Evolutionary conservation across 2,329 filamentous ascomycete genomes (phyloP), one percentile per base, ranked within the genome.

Genomic region (Colletotrichum noveboracense): DNA sequence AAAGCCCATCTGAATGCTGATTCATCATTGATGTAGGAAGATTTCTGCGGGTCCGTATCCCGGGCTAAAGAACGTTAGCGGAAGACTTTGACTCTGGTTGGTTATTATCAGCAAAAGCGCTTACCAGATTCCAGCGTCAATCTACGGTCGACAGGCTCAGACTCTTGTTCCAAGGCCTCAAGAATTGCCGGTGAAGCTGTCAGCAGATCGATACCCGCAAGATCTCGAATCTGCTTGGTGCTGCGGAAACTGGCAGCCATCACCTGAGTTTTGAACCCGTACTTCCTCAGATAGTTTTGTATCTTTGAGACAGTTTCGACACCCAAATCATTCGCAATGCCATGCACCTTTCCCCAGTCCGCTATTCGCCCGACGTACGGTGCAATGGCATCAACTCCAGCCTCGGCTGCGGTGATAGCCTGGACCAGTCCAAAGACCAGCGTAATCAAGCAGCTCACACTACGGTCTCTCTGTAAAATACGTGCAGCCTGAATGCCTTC

Each of bases 1-100:
- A 95, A 94, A 83, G 93, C 91, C 88, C 94, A 95, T 83, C 94
- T 92, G 93, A 95, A 95, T 26, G 86, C 82, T 66, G 92, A 83
- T 88, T 95, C 93, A 84, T 94, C 87, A 81, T 93, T 88, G 84
- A 95, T 88, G 88, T 94, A 95, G 79, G 83, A 48, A 88, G 86
- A 91, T 91, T 91, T 93, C 94, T 86, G 91, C 87, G 21, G 43
- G 43, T 21, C 6, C 43, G 2, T n/a, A 21, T 21, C 2, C 10
- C 18, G 43, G 4, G 9, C 43, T 48, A 21, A 48, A 48, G 3
- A 7, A 7, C 28, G 28, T 30, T 9, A 48, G 43, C 43, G 10
- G 18, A 21, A n/a, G 9, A 1, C 7, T 48, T 12, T n/a, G 43
- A 21, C 43, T 48, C 9, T 21, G 43, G 9, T 10, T 48, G 5